phyloP scores from a whole-genome alignment of 2,329 filamentous ascomycete species.

The Aspergillus sergii region DNA sequence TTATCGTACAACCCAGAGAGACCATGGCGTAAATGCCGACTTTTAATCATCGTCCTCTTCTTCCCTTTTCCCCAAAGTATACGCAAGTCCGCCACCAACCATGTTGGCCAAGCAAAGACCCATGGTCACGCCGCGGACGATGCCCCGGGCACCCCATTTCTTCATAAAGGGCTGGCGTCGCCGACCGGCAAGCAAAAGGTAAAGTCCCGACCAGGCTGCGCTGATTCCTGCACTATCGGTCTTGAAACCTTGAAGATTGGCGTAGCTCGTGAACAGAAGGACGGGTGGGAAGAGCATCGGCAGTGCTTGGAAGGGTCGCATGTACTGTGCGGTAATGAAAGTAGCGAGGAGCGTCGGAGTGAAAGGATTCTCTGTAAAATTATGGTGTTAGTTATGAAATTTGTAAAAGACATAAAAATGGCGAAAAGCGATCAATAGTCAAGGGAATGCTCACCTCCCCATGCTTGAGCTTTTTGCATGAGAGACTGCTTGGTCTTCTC shows the following conservation, averaged over 20 bases:
- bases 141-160: conserved; percentile 48
- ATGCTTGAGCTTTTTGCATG: conserved; percentile 41
- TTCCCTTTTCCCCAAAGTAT: conserved; percentile 46
- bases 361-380: conserved; percentile 60
- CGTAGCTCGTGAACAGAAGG: conserved; percentile 66
- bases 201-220: conserved; percentile 67
- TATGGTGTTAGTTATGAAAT: not conserved
- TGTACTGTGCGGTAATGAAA: conserved; percentile 66
- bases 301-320: conserved; percentile 65
- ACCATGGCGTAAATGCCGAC: not conserved
- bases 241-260: conserved; percentile 65
- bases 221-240: conserved; percentile 65
- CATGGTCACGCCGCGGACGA: conserved; percentile 50
- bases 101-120: conserved; percentile 50
- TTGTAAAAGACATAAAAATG: not conserved
- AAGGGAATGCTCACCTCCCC: conserved; percentile 42
- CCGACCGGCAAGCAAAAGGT: conserved; percentile 63
- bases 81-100: conserved; percentile 49
- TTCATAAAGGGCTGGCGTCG: conserved; percentile 53
- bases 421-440: conserved; percentile 7
- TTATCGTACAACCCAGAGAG: conserved; percentile 6
- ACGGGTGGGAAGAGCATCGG: conserved; percentile 70
- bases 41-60: conserved; percentile 32
- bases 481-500: conserved; percentile 43
- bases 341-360: conserved; percentile 67